Evolutionary conservation across 2,329 filamentous ascomycete species (phyloP), one percentile per base, ranked within the genome.

Genomic region (Fusarium kyushuense): DNA sequence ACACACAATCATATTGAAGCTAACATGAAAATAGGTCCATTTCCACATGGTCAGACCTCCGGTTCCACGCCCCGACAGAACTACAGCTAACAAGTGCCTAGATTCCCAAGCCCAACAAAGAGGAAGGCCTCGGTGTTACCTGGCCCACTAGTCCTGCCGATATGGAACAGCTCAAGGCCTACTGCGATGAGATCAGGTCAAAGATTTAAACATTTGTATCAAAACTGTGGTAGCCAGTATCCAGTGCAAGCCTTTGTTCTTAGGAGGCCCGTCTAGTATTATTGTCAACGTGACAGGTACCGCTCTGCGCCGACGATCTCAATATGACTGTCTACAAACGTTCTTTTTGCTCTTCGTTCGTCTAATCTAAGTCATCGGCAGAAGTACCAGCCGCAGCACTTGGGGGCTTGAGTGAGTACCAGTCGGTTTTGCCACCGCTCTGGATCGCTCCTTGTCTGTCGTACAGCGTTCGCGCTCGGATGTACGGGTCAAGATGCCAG

Each of bases 61-160:
- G 43, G 7, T 14, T 5, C 19, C 12, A 13, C 17, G 16, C n/a
- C 29, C 14, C 23, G 12, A 17, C 10, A n/a, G 13, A 41, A 17
- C 23, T 16, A 32, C 41, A 21, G 29, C 58, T 64, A 27, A 65
- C 55, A 47, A 59, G 43, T 41, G 23, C 30, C 46, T 70, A 93
- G 91, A 99, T 99, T 67, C 96, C 96, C 35, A 99, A 99, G 85
- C 95, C 96, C 52, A 96, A 93, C 75, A 83, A 90, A 74, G 76
- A 84, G 35, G 92, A 98, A 78, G 96, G 96, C 9, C 83, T 99
- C 52, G 89, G 86, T 6, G 85, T 98, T 71, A 79, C 81, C 33
- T 99, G 96, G 96, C 93, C 94, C 21, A 83, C 89, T 67, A 86
- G 92, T 80, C 79, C 84, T 64, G 86, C 87, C 3, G 90, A 97